These are phyloP conservation scores for Fusarium floridanum DNA, from an alignment of 2,329 filamentous ascomycete genomes.

Conservation along the genomic window DNA sequence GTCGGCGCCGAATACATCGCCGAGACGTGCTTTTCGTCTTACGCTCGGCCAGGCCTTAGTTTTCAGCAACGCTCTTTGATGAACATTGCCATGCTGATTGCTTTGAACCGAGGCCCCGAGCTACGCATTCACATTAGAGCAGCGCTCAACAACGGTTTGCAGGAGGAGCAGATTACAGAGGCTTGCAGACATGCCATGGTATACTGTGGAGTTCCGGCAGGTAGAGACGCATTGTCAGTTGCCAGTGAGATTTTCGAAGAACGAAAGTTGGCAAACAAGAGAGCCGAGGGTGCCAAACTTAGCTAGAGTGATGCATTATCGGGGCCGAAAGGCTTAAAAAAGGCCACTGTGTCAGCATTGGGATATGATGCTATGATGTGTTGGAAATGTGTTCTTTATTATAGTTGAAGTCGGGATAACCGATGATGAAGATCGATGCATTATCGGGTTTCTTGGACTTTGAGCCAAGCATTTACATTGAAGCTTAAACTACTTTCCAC, in stretches of 20 bases:
- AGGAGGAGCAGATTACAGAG: slow-evolving; percentile 13
- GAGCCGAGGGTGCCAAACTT: not conserved
- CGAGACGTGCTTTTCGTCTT: slow-evolving; percentile 12
- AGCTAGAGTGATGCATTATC: not conserved
- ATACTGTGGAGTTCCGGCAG: slow-evolving; percentile 20
- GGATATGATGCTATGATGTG: too few relatives aligned
- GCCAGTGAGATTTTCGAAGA: slow-evolving; percentile 9
- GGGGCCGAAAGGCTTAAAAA: too few relatives aligned
- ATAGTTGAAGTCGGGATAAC: too few relatives aligned
- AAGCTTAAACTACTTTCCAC: not conserved
- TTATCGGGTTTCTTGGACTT: not conserved
- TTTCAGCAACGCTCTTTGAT: slow-evolving; percentile 14
- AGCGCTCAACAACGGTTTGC: slow-evolving; percentile 14
- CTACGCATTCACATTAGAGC: slow-evolving; percentile 15
- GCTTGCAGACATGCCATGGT: slow-evolving; percentile 14
- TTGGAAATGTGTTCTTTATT: too few relatives aligned
- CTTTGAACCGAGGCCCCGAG: slow-evolving; percentile 12
- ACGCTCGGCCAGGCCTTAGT: slow-evolving; percentile 5
- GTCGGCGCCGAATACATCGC: slow-evolving; percentile 15
- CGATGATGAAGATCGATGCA: too few relatives aligned
- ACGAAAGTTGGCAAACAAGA: not conserved
- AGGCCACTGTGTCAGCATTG: too few relatives aligned
- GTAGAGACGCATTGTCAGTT: slow-evolving; percentile 5
- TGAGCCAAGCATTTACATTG: not conserved
- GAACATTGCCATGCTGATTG: slow-evolving; percentile 17